Evolutionary conservation across 176 grass and related monocot genomes (phyloP), one percentile per base, ranked within the genome.

Genomic region (Aegilops longissima): DNA sequence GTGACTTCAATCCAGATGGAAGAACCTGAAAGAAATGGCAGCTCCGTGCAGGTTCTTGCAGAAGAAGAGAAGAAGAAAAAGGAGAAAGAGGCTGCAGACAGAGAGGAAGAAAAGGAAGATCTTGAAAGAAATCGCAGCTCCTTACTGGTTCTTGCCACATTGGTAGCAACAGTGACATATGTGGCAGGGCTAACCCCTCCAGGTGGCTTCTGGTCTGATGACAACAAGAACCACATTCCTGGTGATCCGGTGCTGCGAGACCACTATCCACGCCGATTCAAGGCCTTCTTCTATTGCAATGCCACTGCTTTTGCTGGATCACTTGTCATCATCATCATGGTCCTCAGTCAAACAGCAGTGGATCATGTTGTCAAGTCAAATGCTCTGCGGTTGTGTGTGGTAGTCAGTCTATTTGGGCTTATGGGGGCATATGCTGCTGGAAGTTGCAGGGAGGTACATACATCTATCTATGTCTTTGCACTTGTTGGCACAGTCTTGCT

Each of bases 311-410:
- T 89, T 85, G 82, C 87, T 66, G 87, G 82, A 52, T 89, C 87
- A 2, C 59, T 89, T 21, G 87, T 89, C 16, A 89, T 89, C 20
- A 85, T 89, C 76, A 80, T 89, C 82, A 89, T 89, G 87, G 82
- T 89, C 11, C 87, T 89, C 68, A 89, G 67, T 6, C 40, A 89
- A 12, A 89, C 87, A 42, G 87, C 39, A 4, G 72, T 70, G 18
- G 20, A 78, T 71, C 64, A 51, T 1, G 49, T 71, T 77, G 73
- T 25, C 34, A 36, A 12, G 63, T 88, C 86, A 6, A 88, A 83
- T 21, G 80, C 49, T 24, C 64, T 88, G 66, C 80, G 80, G 17
- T 8, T 88, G 14, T 88, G 80, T 8, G 36, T 83, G 30, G 52
- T 88, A 47, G 9, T 83, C 21, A 88, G 72, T 25, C 42, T 42